phyloP scores from a whole-genome alignment of 1,139 yeast species.

The Petasospora fabianii region DNA sequence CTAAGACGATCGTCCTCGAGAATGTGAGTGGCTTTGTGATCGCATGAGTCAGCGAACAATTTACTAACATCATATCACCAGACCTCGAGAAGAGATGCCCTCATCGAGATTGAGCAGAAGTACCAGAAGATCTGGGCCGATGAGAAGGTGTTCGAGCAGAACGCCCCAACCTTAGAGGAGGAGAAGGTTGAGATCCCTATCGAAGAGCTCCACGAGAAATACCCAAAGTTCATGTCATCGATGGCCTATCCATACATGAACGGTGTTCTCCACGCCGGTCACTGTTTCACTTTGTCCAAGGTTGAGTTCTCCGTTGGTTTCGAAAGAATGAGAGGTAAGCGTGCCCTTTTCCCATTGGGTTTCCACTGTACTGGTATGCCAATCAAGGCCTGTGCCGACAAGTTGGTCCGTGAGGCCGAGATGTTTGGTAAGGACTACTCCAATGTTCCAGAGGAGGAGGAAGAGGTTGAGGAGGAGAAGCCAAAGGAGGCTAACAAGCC shows the following conservation, averaged over 20 bases:
- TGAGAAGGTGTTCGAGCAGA: conserved; percentile 77
- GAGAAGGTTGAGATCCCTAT: conserved; percentile 49
- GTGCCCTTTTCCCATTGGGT: conserved; percentile 93
- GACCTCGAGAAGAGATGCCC: conserved; percentile 91
- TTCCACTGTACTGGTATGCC: conserved; percentile 99
- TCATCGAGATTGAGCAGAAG: conserved; percentile 83
- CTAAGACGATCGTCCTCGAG: conserved; percentile 30
- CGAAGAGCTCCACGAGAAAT: conserved; percentile 70
- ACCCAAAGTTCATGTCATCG: conserved; percentile 86
- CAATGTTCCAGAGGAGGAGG: no score
- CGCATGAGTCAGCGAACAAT: conserved; percentile 1
- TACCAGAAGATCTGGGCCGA: conserved; percentile 87
- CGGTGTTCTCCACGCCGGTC: conserved; percentile 98
- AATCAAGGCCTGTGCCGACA: conserved; percentile 94
- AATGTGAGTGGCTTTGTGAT: conserved; percentile 29
- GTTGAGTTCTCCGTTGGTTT: conserved; percentile 92
- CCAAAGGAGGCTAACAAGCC: no score
- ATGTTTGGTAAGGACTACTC: conserved; percentile 82
- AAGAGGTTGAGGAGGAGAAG: no score
- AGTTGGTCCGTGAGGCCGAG: conserved; percentile 88
- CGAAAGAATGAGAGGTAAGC: conserved; percentile 91
- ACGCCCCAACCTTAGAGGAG: conserved; percentile 79
- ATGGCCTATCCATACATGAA: conserved; percentile 99
- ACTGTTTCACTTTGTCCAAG: conserved; percentile 91
- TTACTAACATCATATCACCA: conserved; percentile 19